phyloP scores from a whole-genome alignment of 202 grass and related monocot species.

The Setaria italica region DNA sequence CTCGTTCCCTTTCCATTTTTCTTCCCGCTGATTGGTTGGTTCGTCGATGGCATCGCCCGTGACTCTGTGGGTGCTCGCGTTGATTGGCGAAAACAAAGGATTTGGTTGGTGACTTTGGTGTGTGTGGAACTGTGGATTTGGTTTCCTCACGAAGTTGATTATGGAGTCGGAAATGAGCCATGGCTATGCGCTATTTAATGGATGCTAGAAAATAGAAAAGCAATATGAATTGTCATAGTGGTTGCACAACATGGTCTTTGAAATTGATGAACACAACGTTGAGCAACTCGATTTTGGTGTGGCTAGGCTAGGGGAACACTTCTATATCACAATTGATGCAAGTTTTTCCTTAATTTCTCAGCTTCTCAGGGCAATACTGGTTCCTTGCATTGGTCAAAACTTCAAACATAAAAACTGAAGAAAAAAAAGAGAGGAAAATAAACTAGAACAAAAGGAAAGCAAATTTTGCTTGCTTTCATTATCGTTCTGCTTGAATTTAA shows the following conservation, averaged over 20 bases:
- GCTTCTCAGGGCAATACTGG: not conserved
- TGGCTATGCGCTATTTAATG: not conserved
- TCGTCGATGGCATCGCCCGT: not conserved
- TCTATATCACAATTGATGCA: too few relatives aligned
- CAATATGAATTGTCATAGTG: too few relatives aligned
- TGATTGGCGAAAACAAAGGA: not conserved
- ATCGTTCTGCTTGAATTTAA: not conserved
- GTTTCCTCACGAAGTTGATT: not conserved
- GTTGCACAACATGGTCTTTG: too few relatives aligned
- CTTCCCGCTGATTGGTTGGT: not conserved
- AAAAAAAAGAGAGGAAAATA: not conserved
- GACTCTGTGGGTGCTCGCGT: too few relatives aligned
- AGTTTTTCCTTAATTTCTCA: not conserved
- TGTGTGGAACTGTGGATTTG: not conserved
- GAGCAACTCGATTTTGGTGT: too few relatives aligned
- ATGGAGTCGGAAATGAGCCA: not conserved
- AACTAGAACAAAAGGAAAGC: not conserved
- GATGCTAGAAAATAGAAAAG: not conserved
- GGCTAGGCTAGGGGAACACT: too few relatives aligned
- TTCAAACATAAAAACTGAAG: not conserved
- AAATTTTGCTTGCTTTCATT: not conserved
- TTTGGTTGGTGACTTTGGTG: not conserved
- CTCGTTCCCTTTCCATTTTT: not conserved
- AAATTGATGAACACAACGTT: too few relatives aligned
- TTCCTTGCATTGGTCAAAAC: constrained; percentile 18